Evolutionary conservation across 148 eudicot species (phyloP), one percentile per base, ranked within the genome.

Genomic region (Camellia japonica): DNA sequence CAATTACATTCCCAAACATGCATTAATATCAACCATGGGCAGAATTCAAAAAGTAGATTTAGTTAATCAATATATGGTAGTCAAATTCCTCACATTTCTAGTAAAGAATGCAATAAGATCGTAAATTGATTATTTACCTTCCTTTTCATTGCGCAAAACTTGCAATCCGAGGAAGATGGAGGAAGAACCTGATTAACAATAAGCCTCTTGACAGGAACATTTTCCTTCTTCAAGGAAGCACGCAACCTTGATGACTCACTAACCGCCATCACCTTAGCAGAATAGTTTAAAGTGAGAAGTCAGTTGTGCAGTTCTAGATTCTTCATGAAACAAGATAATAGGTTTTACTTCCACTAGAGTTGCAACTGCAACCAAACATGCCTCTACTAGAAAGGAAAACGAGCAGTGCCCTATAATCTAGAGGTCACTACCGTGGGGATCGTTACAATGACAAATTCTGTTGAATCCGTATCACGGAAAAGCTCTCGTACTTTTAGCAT

Each of bases 361-460:
- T 10, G 16, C 61, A 64, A 65, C 23, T 11, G 49, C 18, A 23
- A 65, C 76, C 68, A 20, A 23, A 58, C 42, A 23, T 58, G 43
- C 13, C 51, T n/a, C 19, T 49, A 52, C 7, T 71, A 52, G 18
- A 72, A 8, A 20, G 38, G 38, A 30, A 51, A 62, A 71, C 0
- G n/a, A 71, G 72, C 14, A 63, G 10, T 68, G 63, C 16, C 3
- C 30, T 19, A 51, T 60, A 62, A 30, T 19, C 60, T 64, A 42
- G 20, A 46, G 73, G 74, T 10, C 12, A 64, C 83, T 93, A 95
- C 98, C 93, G 98, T 93, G 66, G 99, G 99, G 72, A 96, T 96
- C 16, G 99, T 96, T 62, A 96, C 99, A 64, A 96, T 93, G 83
- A 96, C 93, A 80, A 96, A 96, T 84, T 96, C 99, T 81, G 99